Conservation (phyloP, 1,139 yeast genomes). For the Candida freyschussii region DNA sequence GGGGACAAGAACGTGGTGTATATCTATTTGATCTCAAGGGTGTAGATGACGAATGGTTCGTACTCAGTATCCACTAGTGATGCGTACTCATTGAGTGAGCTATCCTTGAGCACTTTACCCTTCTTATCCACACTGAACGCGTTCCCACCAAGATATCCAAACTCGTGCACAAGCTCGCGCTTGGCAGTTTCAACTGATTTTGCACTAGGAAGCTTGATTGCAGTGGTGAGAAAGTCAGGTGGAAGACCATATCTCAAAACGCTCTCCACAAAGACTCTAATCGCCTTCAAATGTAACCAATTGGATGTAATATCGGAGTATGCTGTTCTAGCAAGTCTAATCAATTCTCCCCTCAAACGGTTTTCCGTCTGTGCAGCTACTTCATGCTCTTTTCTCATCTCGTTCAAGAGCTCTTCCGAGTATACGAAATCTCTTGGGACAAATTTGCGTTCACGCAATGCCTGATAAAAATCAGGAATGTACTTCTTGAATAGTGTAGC, state of each 20-base stretch:
- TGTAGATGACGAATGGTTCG: constrained; percentile 90
- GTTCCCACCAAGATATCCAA: constrained; percentile 87
- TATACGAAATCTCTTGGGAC: constrained; percentile 90
- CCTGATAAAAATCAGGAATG: constrained; percentile 60
- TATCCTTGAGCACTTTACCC: constrained; percentile 58
- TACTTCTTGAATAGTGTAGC: constrained; percentile 84
- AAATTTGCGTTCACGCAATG: constrained; percentile 83
- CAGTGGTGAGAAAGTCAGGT: constrained; percentile 72
- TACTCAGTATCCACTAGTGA: constrained; percentile 90
- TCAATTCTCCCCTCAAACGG: constrained; percentile 69
- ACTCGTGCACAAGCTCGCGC: constrained; percentile 62
- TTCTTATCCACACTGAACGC: constrained; percentile 63
- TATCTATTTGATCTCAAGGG: constrained; percentile 35
- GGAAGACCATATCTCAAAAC: constrained; percentile 96
- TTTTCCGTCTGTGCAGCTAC: constrained; percentile 71
- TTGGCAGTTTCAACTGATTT: constrained; percentile 54
- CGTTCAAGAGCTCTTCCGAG: constrained; percentile 70
- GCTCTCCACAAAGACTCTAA: constrained; percentile 56
- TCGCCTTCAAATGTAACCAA: constrained; percentile 83
- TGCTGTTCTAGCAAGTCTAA: constrained; percentile 81
- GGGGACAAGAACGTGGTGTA: too few species aligned
- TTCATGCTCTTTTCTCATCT: constrained; percentile 73
- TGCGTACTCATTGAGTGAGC: constrained; percentile 78
- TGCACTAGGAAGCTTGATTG: constrained; percentile 32
- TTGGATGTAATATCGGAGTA: constrained; percentile 77